phyloP scores from a whole-genome alignment of 169 alveolate genomes.

The Plasmodium billcollinsi region DNA sequence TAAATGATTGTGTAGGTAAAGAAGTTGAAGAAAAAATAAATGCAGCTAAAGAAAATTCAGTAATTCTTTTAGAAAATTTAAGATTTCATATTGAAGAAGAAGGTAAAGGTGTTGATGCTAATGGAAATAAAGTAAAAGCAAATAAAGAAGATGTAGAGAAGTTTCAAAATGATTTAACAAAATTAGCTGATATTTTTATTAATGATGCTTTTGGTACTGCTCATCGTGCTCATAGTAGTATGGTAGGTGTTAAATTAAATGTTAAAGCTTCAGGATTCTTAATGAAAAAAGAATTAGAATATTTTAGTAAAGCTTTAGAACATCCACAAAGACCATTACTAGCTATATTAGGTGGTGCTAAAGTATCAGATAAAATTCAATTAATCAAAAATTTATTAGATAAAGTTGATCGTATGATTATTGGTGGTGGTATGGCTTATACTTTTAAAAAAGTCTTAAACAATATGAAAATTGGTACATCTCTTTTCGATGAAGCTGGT shows the following conservation, averaged over 20 bases:
- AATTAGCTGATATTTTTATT: slow-evolving; percentile 95
- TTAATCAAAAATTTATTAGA: slow-evolving; percentile 94
- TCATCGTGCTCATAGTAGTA: slow-evolving; percentile 98
- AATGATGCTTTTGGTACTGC: slow-evolving; percentile 99
- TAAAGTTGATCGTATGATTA: slow-evolving; percentile 95
- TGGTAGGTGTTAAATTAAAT: slow-evolving; percentile 95
- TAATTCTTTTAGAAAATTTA: slow-evolving; percentile 95
- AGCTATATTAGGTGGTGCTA: slow-evolving; percentile 99
- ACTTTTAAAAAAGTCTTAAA: slow-evolving; percentile 95
- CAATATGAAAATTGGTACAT: slow-evolving; percentile 93
- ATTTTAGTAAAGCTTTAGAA: slow-evolving; percentile 96
- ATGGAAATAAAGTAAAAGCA: slow-evolving; percentile 94
- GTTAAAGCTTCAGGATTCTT: slow-evolving; percentile 96
- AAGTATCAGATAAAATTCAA: slow-evolving; percentile 97
- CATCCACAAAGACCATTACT: slow-evolving; percentile 95
- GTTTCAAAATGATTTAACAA: slow-evolving; percentile 94
- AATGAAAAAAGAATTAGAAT: slow-evolving; percentile 96
- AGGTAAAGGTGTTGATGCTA: slow-evolving; percentile 95
- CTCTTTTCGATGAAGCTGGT: slow-evolving; percentile 97
- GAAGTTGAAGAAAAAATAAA: slow-evolving; percentile 91
- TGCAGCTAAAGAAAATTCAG: slow-evolving; percentile 91
- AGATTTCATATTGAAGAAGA: slow-evolving; percentile 98
- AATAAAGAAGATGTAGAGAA: slow-evolving; percentile 86
- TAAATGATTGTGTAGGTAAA: slow-evolving; percentile 96
- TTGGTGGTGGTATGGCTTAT: slow-evolving; percentile 99